phyloP scores from a whole-genome alignment of 306 rosid species.

The Vigna mungo region DNA sequence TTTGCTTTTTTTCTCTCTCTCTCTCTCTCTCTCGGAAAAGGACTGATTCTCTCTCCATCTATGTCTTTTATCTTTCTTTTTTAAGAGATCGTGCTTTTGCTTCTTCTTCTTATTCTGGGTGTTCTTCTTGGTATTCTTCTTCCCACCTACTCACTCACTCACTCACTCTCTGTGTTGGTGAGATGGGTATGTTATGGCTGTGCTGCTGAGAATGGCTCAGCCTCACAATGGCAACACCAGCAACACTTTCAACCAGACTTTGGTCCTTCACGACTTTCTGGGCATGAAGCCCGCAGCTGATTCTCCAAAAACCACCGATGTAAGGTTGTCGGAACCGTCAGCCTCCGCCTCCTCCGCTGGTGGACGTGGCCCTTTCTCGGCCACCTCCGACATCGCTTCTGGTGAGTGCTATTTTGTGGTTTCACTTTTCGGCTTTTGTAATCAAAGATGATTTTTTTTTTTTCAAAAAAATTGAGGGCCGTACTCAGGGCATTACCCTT shows the following conservation, averaged over 20 bases:
- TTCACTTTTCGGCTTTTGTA: not conserved
- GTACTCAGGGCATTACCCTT: not conserved
- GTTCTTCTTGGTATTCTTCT: not conserved
- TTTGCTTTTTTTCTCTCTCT: constrained; percentile 22
- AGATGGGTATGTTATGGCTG: constrained; percentile 54
- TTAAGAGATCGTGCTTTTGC: constrained; percentile 24
- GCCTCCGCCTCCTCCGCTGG: constrained; percentile 67
- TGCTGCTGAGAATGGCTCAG: constrained; percentile 68
- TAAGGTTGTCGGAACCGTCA: constrained; percentile 55
- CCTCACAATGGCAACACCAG: constrained; percentile 47
- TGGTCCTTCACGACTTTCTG: constrained; percentile 80
- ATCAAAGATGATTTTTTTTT: not conserved
- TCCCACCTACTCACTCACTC: constrained; percentile 14
- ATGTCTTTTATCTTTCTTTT: not conserved
- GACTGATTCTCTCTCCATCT: constrained; percentile 19
- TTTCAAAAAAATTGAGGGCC: not conserved
- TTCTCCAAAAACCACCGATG: constrained; percentile 58
- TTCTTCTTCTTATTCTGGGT: not conserved
- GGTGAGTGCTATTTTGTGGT: constrained; percentile 50
- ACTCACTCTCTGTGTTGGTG: constrained; percentile 16
- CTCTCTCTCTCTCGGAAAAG: constrained; percentile 7
- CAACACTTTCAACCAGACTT: constrained; percentile 47
- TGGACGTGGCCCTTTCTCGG: constrained; percentile 72
- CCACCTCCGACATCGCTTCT: constrained; percentile 85
- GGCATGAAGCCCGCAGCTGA: constrained; percentile 67